These are phyloP conservation scores for Ustilago lituana DNA, from an alignment of 1,284 basidiomycete genomes.

Conservation along the genomic window DNA sequence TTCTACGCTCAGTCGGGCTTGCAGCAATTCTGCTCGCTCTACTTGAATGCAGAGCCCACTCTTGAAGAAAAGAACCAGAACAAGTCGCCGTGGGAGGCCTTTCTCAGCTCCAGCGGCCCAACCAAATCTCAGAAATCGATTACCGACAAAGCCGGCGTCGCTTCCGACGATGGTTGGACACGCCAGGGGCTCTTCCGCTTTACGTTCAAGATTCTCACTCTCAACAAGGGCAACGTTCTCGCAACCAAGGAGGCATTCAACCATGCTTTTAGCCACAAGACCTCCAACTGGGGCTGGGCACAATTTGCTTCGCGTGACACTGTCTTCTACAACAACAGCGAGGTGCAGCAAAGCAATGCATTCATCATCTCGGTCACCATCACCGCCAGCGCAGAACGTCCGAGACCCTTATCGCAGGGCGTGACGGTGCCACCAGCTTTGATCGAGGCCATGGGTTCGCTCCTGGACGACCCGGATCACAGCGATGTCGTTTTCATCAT, in stretches of 20 bases:
- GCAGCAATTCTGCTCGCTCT: slow-evolving; percentile 60
- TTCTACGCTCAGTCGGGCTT: slow-evolving; percentile 62
- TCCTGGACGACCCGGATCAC: slow-evolving; percentile 82
- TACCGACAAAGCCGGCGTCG: slow-evolving; percentile 4
- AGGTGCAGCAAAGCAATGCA: slow-evolving; percentile 72
- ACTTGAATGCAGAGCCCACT: slow-evolving; percentile 60
- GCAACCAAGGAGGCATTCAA: slow-evolving; percentile 76
- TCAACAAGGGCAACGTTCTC: slow-evolving; percentile 71
- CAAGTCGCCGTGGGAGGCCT: slow-evolving; percentile 32
- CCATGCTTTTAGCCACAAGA: slow-evolving; percentile 83
- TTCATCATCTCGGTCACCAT: slow-evolving; percentile 83
- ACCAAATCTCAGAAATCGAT: slow-evolving; percentile 10
- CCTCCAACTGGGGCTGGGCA: slow-evolving; percentile 68
- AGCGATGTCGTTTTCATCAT: slow-evolving; percentile 68
- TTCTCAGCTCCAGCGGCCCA: slow-evolving; percentile 17
- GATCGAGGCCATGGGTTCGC: slow-evolving; percentile 76
- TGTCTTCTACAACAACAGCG: slow-evolving; percentile 75
- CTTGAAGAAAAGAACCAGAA: slow-evolving; percentile 40
- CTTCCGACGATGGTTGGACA: slow-evolving; percentile 75
- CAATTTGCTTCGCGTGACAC: slow-evolving; percentile 81
- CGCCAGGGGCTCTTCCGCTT: slow-evolving; percentile 86
- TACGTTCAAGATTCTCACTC: slow-evolving; percentile 75
- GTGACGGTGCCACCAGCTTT: slow-evolving; percentile 75
- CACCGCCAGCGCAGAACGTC: slow-evolving; percentile 75
- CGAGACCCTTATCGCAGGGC: slow-evolving; percentile 70